Conservation (phyloP, 345 rosid genomes). For the Ceriops zippeliana region DNA sequence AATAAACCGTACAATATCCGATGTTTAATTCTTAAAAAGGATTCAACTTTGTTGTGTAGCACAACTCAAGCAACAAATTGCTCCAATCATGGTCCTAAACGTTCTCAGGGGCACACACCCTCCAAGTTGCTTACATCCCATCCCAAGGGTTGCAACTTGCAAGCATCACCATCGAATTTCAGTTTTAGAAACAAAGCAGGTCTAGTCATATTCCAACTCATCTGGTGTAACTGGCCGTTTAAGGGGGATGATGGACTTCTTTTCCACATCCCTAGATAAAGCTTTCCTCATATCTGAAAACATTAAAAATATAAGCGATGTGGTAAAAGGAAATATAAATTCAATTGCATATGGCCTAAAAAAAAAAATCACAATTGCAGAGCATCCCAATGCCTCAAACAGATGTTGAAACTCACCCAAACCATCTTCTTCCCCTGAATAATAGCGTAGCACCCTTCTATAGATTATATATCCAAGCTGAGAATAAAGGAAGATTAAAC, state of each 20-base stretch:
- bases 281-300: slow-evolving; percentile 95
- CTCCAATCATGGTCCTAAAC: not conserved
- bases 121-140: slow-evolving; percentile 2
- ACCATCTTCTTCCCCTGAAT: slow-evolving; percentile 94
- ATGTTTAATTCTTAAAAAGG: too few relatives aligned
- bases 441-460: slow-evolving; percentile 83
- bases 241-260: slow-evolving; percentile 82
- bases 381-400: not conserved
- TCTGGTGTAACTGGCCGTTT: slow-evolving; percentile 84
- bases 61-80: too few relatives aligned
- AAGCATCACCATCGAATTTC: slow-evolving; percentile 2
- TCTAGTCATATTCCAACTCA: slow-evolving; percentile 84
- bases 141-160: not conserved
- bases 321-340: slow-evolving; percentile 1
- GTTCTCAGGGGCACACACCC: not conserved
- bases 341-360: not conserved
- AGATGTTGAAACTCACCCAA: slow-evolving; percentile 50
- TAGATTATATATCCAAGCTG: slow-evolving; percentile 89
- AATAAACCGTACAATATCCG: too few relatives aligned
- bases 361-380: too few relatives aligned
- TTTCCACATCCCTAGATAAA: slow-evolving; percentile 73
- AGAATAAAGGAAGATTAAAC: slow-evolving; percentile 3
- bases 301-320: not conserved
- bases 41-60: too few relatives aligned
- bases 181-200: not conserved